phyloP scores from a whole-genome alignment of 208 protist genomes.

The Phytomonas serpens region DNA sequence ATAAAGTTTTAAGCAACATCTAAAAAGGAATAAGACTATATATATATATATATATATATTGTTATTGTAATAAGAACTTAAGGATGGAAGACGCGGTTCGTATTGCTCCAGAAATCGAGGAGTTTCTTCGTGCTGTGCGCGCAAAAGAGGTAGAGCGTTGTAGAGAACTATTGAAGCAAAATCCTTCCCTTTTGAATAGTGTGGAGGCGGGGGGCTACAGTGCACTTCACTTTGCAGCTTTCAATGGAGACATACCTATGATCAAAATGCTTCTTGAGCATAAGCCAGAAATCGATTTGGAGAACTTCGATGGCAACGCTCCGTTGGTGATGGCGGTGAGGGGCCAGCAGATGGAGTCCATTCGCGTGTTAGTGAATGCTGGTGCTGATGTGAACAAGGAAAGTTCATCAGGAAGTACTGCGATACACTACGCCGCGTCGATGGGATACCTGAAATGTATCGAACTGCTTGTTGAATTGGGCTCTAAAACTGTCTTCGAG shows the following conservation, averaged over 20 bases:
- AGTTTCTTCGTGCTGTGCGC: slow-evolving; percentile 68
- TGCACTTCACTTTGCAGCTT: slow-evolving; percentile 86
- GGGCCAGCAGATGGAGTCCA: slow-evolving; percentile 44
- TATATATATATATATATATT: slow-evolving; percentile 9
- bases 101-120: slow-evolving; percentile 74
- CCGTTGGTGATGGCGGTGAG: slow-evolving; percentile 81
- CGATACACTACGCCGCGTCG: slow-evolving; percentile 70
- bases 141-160: slow-evolving; percentile 38
- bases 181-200: slow-evolving; percentile 45
- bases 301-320: slow-evolving; percentile 84
- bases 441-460: slow-evolving; percentile 72
- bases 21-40: not conserved
- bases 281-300: slow-evolving; percentile 43
- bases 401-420: slow-evolving; percentile 48
- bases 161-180: slow-evolving; percentile 42
- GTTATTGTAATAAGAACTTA: not conserved
- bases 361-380: slow-evolving; percentile 46
- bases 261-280: slow-evolving; percentile 52
- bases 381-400: slow-evolving; percentile 64
- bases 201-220: slow-evolving; percentile 75
- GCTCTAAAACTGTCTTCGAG: slow-evolving; percentile 35
- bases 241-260: slow-evolving; percentile 72
- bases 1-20: not conserved
- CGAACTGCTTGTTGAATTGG: slow-evolving; percentile 48
- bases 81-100: slow-evolving; percentile 79